phyloP scores from a whole-genome alignment of 1,284 basidiomycete genomes.

The Moniliophthora roreri region DNA sequence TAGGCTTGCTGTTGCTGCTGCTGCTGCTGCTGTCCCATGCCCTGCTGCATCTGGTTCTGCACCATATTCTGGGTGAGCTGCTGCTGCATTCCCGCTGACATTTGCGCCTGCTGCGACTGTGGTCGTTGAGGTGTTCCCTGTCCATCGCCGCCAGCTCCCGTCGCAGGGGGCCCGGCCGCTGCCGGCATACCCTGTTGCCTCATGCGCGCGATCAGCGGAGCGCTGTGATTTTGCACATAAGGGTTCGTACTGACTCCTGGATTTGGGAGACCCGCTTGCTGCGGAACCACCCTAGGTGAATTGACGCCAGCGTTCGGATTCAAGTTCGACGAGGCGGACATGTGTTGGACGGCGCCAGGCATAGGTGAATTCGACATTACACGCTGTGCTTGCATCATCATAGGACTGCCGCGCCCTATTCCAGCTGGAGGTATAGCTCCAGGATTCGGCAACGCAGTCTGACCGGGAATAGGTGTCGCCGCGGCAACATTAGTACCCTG shows the following conservation, averaged over 20 bases:
- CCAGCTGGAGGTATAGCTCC: not conserved
- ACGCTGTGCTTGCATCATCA: conserved; percentile 17
- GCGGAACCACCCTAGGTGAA: conserved; percentile 3
- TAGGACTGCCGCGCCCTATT: conserved; percentile 22
- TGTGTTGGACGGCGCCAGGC: conserved; percentile 20
- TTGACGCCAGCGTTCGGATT: conserved; percentile 2
- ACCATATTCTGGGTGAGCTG: conserved; percentile 1
- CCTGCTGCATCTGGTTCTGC: conserved; percentile 18
- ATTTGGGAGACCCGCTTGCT: not conserved
- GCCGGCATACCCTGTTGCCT: no score
- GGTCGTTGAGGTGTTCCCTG: conserved; percentile 2
- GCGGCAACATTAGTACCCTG: conserved; percentile 9
- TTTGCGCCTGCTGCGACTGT: conserved; percentile 5
- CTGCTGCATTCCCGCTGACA: not conserved
- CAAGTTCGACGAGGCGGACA: not conserved
- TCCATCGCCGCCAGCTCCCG: not conserved
- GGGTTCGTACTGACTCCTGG: not conserved
- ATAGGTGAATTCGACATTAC: conserved; percentile 24
- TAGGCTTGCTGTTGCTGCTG: not conserved
- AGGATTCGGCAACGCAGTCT: conserved; percentile 11
- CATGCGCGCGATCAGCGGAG: not conserved
- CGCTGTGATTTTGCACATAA: not conserved
- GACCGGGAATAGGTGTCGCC: conserved; percentile 12
- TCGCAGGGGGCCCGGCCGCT: no score
- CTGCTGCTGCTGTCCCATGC: conserved; percentile 15